Evolutionary conservation across 1,139 yeast genomes (phyloP), one percentile per base, ranked within the genome.

Genomic region (Pichia sp.): DNA sequence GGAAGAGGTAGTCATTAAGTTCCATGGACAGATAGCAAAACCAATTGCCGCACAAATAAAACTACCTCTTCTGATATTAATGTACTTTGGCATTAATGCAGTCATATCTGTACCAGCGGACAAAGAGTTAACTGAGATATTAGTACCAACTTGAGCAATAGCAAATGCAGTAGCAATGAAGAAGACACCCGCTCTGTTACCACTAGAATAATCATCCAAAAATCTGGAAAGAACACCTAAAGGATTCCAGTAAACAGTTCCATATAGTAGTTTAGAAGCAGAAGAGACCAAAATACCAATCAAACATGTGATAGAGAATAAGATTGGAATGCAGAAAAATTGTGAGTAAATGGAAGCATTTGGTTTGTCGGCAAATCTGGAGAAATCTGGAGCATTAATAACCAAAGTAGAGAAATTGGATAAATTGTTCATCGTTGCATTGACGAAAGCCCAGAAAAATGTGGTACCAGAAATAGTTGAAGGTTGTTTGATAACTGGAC

Each of bases 21-120:
- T 81, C 95, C 95, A 87, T 45, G 96, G 96, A 59, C 87, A 82
- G 51, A 86, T 79, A 49, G 79, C 75, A 50, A 85, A 71, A 0
- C 92, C 92, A 52, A 86, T 66, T 10, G 71, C 64, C 0, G 94
- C 94, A 70, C 95, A 85, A 43, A 87, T 64, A 57, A 77, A 81
- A 4, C 86, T 80, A 53, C 85, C 85, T 49, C 96, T 79, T 59
- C 88, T 73, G 55, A 87, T 86, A 65, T 82, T 85, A 59, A 87
- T 68, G 64, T 71, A 86, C 49, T 81, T 70, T 26, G 96, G 95
- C 44, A 84, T 64, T 49, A 87, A 61, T 3, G 95, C 94, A 7
- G 95, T 75, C 65, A 85, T 76, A 64, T 87, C 96, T 60, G 73
- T 64, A 7, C 79, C 79, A 47, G 73, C 73, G 5, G 79, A 72